Base-by-base conservation (phyloP, 495 filamentous ascomycete genomes). In the Beverwykella pulmonaria region DNA sequence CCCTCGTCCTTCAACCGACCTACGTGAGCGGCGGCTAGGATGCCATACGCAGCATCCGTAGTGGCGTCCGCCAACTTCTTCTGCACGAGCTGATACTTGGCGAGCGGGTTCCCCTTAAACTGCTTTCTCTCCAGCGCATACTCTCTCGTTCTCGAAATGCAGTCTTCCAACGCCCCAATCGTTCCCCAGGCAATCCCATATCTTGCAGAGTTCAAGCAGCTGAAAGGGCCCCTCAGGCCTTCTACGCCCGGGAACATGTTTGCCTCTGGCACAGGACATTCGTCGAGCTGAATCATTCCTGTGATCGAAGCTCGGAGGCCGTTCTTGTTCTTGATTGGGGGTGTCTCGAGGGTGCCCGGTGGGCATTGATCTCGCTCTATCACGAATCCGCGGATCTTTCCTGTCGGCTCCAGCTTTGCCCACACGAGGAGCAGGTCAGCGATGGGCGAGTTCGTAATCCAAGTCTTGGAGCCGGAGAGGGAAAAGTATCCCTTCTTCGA, bases 391-490 rank as follows among this genome's bases (percentile, higher is more conserved):
- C 89, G 86, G 73, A 98, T 98, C 80, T 96, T 97, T 41, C 92
- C 92, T 17, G 91, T 95, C 52, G 84, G 86, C 64, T 94, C 84
- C 44, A 95, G 80, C 79, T 97, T 97, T 5, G 93, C 94, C 94
- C 94, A 98, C 8, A 98, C 90, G 54, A 98, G 78, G 57, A 97
- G 78, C 14, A 98, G 79, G 71, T 98, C 93, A 5, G 92, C 85
- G 67, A 98, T 97, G 27, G 94, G 94, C 12, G 90, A 93, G 80
- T 98, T 98, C 47, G 94, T 98, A 72, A 98, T 98, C 94, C 94
- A 98, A 0, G 95, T 98, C 82, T 98, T 98, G 46, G 91, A 81
- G 1, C 94, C 94, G 46, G 85, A 89, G 32, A 98, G 78, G 34
- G 88, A 82, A 57, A 89, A 90, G 71, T 90, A 90, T 3, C 92